Base-by-base conservation (phyloP, 768 basidiomycete species). In the Boletus reticuloceps region DNA sequence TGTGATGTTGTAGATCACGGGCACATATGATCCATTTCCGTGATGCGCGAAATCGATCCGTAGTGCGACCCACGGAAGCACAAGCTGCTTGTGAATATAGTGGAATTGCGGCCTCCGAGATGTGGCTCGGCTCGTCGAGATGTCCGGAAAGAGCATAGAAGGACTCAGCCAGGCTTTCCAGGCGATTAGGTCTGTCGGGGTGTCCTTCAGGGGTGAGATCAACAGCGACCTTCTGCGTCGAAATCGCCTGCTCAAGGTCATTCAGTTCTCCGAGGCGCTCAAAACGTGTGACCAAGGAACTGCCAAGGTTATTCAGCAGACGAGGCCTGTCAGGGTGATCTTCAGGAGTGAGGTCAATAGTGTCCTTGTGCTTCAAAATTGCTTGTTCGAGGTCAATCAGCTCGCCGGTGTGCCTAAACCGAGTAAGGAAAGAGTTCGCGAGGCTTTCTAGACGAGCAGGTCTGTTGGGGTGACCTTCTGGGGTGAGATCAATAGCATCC, bases 41-140 rank as follows among this genome's bases (percentile, higher is more conserved):
- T 8, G 50, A 52, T 32, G 67, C 56, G 38, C 25, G 40, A n/a
- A 61, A 54, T 17, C 57, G 31, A 20, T 19, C 10, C 11, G 38
- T 13, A 13, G 32, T 11, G 4, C 49, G 40, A 4, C 56, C 59
- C 0, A 12, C 20, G 25, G 41, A 31, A 8, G 46, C 7, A 20
- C 56, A 40, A 36, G 59, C 57, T 17, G 53, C 56, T 19, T n/a
- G 22, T 17, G 49, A 51, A 17, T 40, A 60, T 10, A 51, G 32
- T 2, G 27, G 37, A 16, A 53, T 56, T n/a, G 51, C 45, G 3
- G 37, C 13, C n/a, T 46, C 51, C 5, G 52, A 29, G 29, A 29
- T 22, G 44, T 56, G 34, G 3, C 6, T 8, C 6, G 22, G 2
- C n/a, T 41, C 38, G n/a, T 7, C 39, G 11, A 22, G 16, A 20